phyloP scores from a whole-genome alignment of 306 rosid species.

The Begonia peltatifolia region DNA sequence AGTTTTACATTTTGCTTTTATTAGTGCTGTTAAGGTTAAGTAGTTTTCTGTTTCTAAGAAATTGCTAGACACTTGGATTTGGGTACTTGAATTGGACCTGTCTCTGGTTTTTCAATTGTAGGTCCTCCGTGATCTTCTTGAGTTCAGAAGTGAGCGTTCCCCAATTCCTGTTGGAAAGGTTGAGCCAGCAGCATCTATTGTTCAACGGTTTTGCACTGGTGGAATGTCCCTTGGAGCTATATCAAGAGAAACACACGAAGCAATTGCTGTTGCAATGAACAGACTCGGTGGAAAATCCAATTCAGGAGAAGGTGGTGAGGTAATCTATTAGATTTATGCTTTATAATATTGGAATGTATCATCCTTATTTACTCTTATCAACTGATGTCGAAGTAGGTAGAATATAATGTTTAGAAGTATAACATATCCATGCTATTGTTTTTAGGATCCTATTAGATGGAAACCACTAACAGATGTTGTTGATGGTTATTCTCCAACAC shows the following conservation, averaged over 20 bases:
- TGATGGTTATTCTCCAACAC: slow-evolving; percentile 96
- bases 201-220: slow-evolving; percentile 93
- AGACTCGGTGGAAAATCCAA: slow-evolving; percentile 95
- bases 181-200: slow-evolving; percentile 87
- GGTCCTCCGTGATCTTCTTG: slow-evolving; percentile 98
- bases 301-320: slow-evolving; percentile 99
- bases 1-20: slow-evolving; percentile 5
- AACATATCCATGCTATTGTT: slow-evolving; percentile 5
- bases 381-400: neutral
- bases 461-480: slow-evolving; percentile 87
- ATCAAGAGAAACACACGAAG: slow-evolving; percentile 98
- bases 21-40: too few species aligned
- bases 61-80: neutral
- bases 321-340: slow-evolving; percentile 14
- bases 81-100: too few species aligned
- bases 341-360: neutral
- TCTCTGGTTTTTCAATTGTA: slow-evolving; percentile 11
- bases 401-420: neutral
- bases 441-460: slow-evolving; percentile 98
- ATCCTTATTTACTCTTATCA: neutral
- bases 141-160: slow-evolving; percentile 74
- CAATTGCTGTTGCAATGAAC: slow-evolving; percentile 96
- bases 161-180: slow-evolving; percentile 95
- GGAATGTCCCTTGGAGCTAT: slow-evolving; percentile 99
- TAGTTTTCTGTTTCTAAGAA: too few species aligned